These are phyloP conservation scores for Rhizopogon vinicolor DNA, from an alignment of 768 basidiomycete species.

Conservation along the genomic window DNA sequence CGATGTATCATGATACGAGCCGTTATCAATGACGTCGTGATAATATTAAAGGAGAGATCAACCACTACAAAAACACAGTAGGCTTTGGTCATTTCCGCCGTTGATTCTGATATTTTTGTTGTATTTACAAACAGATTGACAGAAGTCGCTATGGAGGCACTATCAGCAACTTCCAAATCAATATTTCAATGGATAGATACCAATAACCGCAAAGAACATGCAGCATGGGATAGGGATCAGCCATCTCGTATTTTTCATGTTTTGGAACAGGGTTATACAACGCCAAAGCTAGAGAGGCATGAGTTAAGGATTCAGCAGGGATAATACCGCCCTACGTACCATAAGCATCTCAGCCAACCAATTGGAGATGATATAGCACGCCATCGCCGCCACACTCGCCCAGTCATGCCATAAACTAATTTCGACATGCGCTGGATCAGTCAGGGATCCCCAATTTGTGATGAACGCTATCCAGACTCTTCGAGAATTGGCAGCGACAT, in stretches of 20 bases:
- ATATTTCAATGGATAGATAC: no score
- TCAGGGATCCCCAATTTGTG: slow-evolving; percentile 21
- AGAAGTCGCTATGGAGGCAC: no score
- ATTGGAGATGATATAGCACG: slow-evolving; percentile 19
- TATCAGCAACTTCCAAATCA: no score
- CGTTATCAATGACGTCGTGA: no score
- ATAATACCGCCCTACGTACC: slow-evolving; percentile 1
- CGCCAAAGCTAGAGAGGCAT: not conserved
- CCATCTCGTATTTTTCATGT: not conserved
- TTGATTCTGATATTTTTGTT: no score
- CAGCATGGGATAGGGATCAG: no score
- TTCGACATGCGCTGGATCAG: slow-evolving; percentile 14
- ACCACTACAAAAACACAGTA: no score
- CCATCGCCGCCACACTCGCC: slow-evolving; percentile 19
- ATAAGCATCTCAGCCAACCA: slow-evolving; percentile 27
- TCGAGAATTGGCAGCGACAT: slow-evolving; percentile 22
- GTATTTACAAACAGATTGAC: no score
- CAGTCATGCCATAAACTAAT: slow-evolving; percentile 21
- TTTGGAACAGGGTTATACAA: not conserved
- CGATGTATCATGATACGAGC: no score
- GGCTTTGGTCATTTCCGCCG: no score
- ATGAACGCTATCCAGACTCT: slow-evolving; percentile 24
- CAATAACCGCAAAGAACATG: no score
- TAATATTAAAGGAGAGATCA: no score
- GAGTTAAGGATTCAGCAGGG: slow-evolving; percentile 1